phyloP scores from a whole-genome alignment of 2,329 filamentous ascomycete genomes.

The Pseudonectria foliicola region DNA sequence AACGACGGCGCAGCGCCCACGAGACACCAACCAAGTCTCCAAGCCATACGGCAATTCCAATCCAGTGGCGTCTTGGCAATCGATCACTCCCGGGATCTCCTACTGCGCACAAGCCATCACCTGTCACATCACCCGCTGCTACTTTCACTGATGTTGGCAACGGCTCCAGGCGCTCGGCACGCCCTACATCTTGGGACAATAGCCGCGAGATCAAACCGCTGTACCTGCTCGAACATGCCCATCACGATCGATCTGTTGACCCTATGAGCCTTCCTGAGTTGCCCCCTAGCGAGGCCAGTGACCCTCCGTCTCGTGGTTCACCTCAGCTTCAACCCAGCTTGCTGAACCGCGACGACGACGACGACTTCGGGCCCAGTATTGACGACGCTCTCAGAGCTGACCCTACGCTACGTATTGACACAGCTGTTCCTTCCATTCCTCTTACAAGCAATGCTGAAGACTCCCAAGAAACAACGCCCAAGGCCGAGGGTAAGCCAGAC shows the following conservation, averaged over 20 bases:
- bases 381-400: conserved; percentile 12
- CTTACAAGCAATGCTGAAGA: conserved; percentile 43
- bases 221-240: conserved; percentile 65
- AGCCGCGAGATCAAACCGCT: conserved; percentile 71
- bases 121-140: conserved; percentile 27
- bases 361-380: conserved; percentile 20
- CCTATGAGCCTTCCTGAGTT: conserved; percentile 43
- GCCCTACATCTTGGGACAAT: conserved; percentile 56
- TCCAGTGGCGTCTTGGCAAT: conserved; percentile 46
- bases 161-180: conserved; percentile 32
- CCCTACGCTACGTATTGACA: conserved; percentile 34
- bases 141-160: conserved; percentile 25
- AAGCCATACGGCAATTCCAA: conserved; percentile 51
- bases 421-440: conserved; percentile 23
- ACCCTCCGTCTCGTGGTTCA: conserved; percentile 29
- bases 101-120: conserved; percentile 31
- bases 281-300: conserved; percentile 38
- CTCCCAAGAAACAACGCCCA: conserved; percentile 63
- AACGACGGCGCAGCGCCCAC: conserved; percentile 41
- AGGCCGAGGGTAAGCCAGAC: conserved; percentile 39
- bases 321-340: conserved; percentile 25
- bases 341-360: conserved; percentile 20
- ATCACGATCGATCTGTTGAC: conserved; percentile 29
- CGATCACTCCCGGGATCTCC: conserved; percentile 39
- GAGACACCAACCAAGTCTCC: conserved; percentile 44